These are phyloP conservation scores for Colletotrichum camelliae DNA, from an alignment of 2,329 filamentous ascomycete species.

Conservation along the genomic window DNA sequence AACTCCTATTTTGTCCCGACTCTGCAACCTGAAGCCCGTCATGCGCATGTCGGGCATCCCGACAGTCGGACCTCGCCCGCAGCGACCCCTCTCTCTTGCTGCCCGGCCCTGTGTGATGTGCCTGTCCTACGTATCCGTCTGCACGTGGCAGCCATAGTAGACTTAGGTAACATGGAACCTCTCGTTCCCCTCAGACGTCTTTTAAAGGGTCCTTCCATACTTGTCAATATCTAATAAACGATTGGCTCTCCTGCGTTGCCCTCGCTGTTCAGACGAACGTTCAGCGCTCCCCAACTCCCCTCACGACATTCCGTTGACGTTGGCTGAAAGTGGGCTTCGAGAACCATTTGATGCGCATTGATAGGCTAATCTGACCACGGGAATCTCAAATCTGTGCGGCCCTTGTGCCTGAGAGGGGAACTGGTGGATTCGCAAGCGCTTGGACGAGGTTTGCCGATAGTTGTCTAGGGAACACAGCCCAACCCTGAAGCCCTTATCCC, in stretches of 20 bases:
- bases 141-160: neutral
- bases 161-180: neutral
- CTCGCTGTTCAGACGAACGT: constrained; percentile 9
- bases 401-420: neutral
- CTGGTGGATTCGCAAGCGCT: neutral
- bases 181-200: neutral
- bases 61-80: neutral
- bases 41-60: constrained; percentile 13
- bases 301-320: neutral
- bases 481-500: constrained; percentile 8
- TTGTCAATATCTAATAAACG: constrained; percentile 1
- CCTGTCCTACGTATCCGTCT: neutral
- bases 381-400: constrained; percentile 5
- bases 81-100: neutral
- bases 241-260: constrained; percentile 1
- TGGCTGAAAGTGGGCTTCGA: neutral
- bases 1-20: neutral
- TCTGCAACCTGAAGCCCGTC: neutral
- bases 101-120: neutral
- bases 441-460: neutral
- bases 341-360: neutral
- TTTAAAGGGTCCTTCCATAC: constrained; percentile 2
- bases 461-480: neutral
- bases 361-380: neutral
- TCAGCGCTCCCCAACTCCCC: neutral